A percentile compares a stretch with the other conserved stretches of the same genome.
These are phyloP conservation scores for Vigna mungo DNA, from an alignment of 306 rosid genomes.

Conservation along the genomic window DNA sequence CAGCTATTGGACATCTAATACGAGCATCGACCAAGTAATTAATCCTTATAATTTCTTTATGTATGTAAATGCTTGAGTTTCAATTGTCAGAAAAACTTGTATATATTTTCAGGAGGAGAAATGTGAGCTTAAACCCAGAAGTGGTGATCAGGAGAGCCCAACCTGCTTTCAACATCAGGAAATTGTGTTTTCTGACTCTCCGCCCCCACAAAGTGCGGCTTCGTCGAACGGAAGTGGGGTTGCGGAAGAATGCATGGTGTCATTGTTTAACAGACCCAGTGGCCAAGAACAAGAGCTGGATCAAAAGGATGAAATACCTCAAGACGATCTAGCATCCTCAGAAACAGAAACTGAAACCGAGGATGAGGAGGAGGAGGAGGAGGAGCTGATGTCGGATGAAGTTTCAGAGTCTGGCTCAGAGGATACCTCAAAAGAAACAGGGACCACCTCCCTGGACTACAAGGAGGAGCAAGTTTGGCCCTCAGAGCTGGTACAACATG, in stretches of 20 bases:
- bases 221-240: conserved; percentile 40
- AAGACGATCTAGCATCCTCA: conserved; percentile 26
- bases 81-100: not conserved
- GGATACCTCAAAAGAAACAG: conserved; percentile 43
- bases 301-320: conserved; percentile 37
- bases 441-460: conserved; percentile 42
- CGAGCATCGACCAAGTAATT: conserved; percentile 12
- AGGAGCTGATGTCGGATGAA: conserved; percentile 6
- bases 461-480: conserved; percentile 46
- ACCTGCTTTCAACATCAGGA: conserved; percentile 45
- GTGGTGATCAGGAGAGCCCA: conserved; percentile 3
- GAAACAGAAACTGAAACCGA: conserved; percentile 41
- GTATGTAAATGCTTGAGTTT: not conserved
- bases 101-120: conserved; percentile 49
- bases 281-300: conserved; percentile 36
- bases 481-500: conserved; percentile 40
- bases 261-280: not conserved
- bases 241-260: not conserved
- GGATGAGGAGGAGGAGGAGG: not conserved
- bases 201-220: conserved; percentile 47
- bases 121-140: conserved; percentile 18
- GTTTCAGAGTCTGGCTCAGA: conserved; percentile 29
- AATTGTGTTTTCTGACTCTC: conserved; percentile 44
- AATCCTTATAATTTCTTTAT: not conserved
- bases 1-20: conserved; percentile 27